These are phyloP conservation scores for Neoscytalidium dimidiatum DNA, from an alignment of 2,329 filamentous ascomycete genomes.

Conservation along the genomic window DNA sequence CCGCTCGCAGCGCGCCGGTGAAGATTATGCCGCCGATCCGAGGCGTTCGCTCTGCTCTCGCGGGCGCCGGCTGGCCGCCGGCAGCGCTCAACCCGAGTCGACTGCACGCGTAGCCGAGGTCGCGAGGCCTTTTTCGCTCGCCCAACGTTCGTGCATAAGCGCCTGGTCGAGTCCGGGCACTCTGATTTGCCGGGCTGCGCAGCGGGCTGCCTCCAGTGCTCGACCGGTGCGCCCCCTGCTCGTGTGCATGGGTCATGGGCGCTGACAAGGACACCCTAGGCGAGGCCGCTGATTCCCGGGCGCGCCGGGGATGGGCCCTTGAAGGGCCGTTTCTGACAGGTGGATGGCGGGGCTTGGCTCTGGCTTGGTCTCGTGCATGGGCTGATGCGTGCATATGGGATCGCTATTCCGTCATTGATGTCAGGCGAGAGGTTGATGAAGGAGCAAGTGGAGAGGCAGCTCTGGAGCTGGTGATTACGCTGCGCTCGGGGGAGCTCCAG, in stretches of 20 bases:
- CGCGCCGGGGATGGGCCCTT: slow-evolving; percentile 13
- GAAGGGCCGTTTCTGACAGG: slow-evolving; percentile 22
- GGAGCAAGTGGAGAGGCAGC: slow-evolving; percentile 18
- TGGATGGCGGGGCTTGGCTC: slow-evolving; percentile 21
- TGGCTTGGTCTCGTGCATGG: slow-evolving; percentile 18
- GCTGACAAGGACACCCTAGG: not conserved
- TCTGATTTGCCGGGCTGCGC: slow-evolving; percentile 18
- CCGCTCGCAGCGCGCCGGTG: slow-evolving; percentile 3
- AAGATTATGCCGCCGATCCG: slow-evolving; percentile 22
- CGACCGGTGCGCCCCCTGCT: slow-evolving; percentile 19
- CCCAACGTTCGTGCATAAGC: slow-evolving; percentile 21
- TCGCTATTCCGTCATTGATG: slow-evolving; percentile 21
- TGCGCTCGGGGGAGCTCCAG: not conserved
- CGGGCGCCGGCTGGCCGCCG: not conserved
- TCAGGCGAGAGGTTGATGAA: slow-evolving; percentile 21
- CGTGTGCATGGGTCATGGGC: not conserved
- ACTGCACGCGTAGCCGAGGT: not conserved
- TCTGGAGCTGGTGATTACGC: slow-evolving; percentile 10
- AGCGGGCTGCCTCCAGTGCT: slow-evolving; percentile 12
- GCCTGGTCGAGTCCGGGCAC: not conserved
- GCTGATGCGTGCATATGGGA: slow-evolving; percentile 22
- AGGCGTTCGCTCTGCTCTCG: not conserved
- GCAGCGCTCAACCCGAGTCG: not conserved
- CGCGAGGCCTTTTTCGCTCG: not conserved
- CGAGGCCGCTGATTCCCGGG: slow-evolving; percentile 17